A percentile compares a stretch with the other conserved stretches of the same genome.
Conservation (phyloP, 2,329 filamentous ascomycete genomes). For the Pyrenochaeta sp. region DNA sequence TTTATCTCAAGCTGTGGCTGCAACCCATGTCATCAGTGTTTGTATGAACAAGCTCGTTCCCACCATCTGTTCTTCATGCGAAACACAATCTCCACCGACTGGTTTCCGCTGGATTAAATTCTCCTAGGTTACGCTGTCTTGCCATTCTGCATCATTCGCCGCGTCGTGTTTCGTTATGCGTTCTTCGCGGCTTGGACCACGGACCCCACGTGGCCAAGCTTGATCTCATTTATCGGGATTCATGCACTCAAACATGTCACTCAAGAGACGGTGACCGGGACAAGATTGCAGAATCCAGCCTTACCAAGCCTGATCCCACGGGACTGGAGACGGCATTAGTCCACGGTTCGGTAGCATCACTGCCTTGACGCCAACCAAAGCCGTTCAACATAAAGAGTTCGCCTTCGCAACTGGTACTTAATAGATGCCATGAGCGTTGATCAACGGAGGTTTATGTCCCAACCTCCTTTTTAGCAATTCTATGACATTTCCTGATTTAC, state of each 20-base stretch:
- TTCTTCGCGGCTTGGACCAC: slow-evolving; percentile 1
- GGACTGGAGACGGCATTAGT: no score
- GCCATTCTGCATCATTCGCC: slow-evolving; percentile 3
- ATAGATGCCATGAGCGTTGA: no score
- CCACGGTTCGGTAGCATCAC: no score
- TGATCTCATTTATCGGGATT: not conserved
- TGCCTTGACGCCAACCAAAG: no score
- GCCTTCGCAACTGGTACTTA: no score
- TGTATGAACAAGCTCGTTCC: slow-evolving; percentile 7
- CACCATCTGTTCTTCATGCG: slow-evolving; percentile 14
- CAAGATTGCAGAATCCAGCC: no score
- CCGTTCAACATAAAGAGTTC: no score
- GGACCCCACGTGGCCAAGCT: slow-evolving; percentile 2
- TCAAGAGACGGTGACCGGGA: no score
- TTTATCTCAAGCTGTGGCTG: not conserved
- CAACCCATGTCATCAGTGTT: not conserved
- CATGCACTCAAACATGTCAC: slow-evolving; percentile 4
- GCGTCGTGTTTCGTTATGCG: slow-evolving; percentile 18
- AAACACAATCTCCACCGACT: slow-evolving; percentile 14
- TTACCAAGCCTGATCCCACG: no score
- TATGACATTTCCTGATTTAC: no score
- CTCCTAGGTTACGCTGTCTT: slow-evolving; percentile 3
- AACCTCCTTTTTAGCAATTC: no score
- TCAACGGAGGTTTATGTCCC: no score
- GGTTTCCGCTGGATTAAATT: slow-evolving; percentile 3